Evolutionary conservation across 2,329 filamentous ascomycete genomes (phyloP).

Genomic region (Curvularia sp.): DNA sequence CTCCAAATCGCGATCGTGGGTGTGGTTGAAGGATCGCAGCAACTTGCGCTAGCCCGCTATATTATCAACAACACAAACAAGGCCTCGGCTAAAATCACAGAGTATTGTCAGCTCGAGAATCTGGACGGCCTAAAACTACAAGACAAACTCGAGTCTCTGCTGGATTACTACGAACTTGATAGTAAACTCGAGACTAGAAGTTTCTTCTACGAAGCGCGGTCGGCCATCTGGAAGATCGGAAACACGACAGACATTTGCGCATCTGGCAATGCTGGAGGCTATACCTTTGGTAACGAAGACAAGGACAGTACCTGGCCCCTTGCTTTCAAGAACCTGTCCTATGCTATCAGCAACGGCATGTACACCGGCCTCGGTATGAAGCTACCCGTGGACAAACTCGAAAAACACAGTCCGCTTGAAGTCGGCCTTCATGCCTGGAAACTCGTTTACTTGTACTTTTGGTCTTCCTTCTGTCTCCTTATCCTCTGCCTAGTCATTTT

Average conservation of each 20-base stretch:
- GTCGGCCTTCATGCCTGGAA: conserved; percentile 42
- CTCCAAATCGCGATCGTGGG: conserved; percentile 69
- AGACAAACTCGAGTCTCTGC: conserved; percentile 33
- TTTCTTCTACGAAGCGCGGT: conserved; percentile 22
- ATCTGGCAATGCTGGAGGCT: conserved; percentile 24
- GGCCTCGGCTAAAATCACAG: conserved; percentile 49
- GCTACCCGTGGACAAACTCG: conserved; percentile 39
- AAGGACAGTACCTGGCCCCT: conserved; percentile 23
- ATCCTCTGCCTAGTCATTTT: conserved; percentile 49
- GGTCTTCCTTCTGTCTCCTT: conserved; percentile 48
- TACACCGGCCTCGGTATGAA: conserved; percentile 47
- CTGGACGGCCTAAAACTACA: conserved; percentile 44
- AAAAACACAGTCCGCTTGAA: conserved; percentile 32
- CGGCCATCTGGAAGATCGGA: conserved; percentile 34
- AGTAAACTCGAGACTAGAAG: conserved; percentile 38
- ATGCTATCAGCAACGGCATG: conserved; percentile 40
- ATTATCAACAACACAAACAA: conserved; percentile 56
- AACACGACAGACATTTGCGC: conserved; percentile 46
- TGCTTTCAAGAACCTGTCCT: conserved; percentile 31
- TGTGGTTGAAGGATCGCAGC: conserved; percentile 68
- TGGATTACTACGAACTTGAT: conserved; percentile 45
- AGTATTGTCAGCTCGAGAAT: conserved; percentile 44
- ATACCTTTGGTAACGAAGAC: conserved; percentile 12
- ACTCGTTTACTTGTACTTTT: conserved; percentile 50
- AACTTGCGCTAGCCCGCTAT: conserved; percentile 60